Evolutionary conservation across 164 flowering plant species (phyloP), one percentile per base, ranked within the genome.

Genomic region (Houttuynia cordata): DNA sequence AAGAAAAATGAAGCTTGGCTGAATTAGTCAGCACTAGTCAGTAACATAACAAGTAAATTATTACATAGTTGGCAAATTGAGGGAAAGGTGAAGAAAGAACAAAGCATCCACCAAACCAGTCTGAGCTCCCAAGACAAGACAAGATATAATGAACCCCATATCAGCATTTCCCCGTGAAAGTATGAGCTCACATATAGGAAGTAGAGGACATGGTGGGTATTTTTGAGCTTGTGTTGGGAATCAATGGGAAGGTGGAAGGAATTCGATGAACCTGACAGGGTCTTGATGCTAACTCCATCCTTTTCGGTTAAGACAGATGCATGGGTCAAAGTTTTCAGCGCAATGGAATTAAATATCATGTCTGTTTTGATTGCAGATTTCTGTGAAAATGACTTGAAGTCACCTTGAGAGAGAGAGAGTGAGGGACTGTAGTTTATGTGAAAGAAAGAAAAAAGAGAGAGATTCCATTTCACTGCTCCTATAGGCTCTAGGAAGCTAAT

Each of bases 331-430:
- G 64, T 75, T 72, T 67, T 69, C 74, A 54, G 71, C 63, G 50
- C 7, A 21, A 51, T 18, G 64, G 50, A 64, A 68, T 58, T 64
- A 62, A 57, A 70, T 69, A 65, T 71, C 66, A 42, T 6, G 41
- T 73, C 61, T 71, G 64, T 61, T 69, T n/a, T 67, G 76, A 66
- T 75, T 64, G 67, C 78, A 71, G 71, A 77, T 79, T 80, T 79
- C 76, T 73, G 75, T 80, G 83, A 78, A 76, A 74, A 66, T 54
- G 80, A 79, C 83, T 68, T 63, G 61, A 69, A 72, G 72, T 65
- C 73, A 61, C 66, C 62, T 41, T 75, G 45, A 34, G 42, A 23
- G 30, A 23, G 47, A 52, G 58, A n/a, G 58, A 53, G 24, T 13
- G 53, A 40, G 15, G 24, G 54, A 66, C 4, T 17, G 12, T 3